Evolutionary conservation across 1,284 basidiomycete species (phyloP), one percentile per base, ranked within the genome.

Genomic region (Ceratobasidium sp.): DNA sequence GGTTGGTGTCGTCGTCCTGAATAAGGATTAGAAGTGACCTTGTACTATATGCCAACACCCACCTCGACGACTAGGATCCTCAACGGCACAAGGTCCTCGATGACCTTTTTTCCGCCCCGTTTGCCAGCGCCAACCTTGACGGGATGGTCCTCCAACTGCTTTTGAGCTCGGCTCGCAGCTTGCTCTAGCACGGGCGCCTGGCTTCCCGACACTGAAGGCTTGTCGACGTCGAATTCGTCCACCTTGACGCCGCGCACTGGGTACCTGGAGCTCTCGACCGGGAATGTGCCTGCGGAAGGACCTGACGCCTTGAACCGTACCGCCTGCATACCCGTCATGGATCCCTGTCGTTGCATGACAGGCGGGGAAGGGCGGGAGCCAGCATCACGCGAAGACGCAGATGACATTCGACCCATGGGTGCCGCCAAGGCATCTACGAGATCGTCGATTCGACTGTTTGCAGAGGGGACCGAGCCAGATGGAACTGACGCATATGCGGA

Each of bases 1-100:
- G 85, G 76, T 94, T 94, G 75, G 94, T 88, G 68, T 87, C 83
- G 73, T 93, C 91, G 73, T 92, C 88, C 87, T 90, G 47, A 2
- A 72, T 35, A 10, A 5, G 6, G 50, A 2, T 31, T 20, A 60
- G 62, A 5, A 70, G n/a, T n/a, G 65, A 29, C 12, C 31, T 15
- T 22, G 8, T n/a, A 52, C 17, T 8, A 29, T 42, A 22, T 29
- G 13, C 32, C n/a, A 12, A 22, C 20, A 72, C 79, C 72, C 74
- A 88, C 88, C 81, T 93, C 91, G 1, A 92, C 91, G 25, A 92
- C 85, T 47, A 93, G 77, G 2, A 92, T 82, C 13, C 87, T 81
- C 68, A 92, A 75, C 65, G 79, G 7, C 74, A 72, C 52, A 52
- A 70, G 15, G 10, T n/a, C 29, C 22, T 45, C 45, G 4, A 25